Base-by-base conservation (phyloP, 768 basidiomycete species). In the Tephrocybe rancida region DNA sequence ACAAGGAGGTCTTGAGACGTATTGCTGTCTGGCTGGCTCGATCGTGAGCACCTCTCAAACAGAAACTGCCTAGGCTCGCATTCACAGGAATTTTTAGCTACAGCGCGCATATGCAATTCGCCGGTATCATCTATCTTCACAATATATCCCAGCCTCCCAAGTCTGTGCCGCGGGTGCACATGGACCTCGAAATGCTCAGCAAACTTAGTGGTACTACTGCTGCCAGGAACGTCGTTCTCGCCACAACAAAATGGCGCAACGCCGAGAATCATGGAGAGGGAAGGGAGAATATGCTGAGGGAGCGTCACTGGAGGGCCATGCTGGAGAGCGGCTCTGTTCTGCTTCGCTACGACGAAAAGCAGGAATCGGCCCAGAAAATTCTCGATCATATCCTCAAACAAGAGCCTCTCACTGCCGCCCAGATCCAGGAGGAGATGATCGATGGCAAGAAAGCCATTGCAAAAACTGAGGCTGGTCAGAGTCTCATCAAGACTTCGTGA, bases 191-290 rank as follows among this genome's bases (percentile, higher is more conserved):
- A 8, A 48, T 50, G 11, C 46, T 65, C 9, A 53, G 45, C 26
- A 58, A 58, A 26, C 18, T 58, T 11, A 50, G 53, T 19, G 57
- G 57, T 14, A 44, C 48, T 24, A 38, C 49, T 5, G 57, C 57
- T 10, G 37, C 43, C 25, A 47, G 29, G 9, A 49, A 51, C 29
- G 47, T 58, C 26, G 52, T 58, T 25, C 57, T 58, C 7, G 32
- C 53, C 14, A 58, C 57, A 18, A 74, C 74, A 14, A 74, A 71
- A 67, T 76, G 73, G 74, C 68, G 68, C 55, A 63, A 63, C 29
- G 57, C 69, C n/a, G n/a, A n/a, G n/a, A n/a, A n/a, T n/a, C n/a
- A n/a, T n/a, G n/a, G n/a, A n/a, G n/a, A n/a, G n/a, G n/a, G n/a
- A n/a, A n/a, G n/a, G n/a, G n/a, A n/a, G n/a, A n/a, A n/a, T n/a